Evolutionary conservation across 768 basidiomycete species (phyloP).

Genomic region (Sistotremastrum suecicum): DNA sequence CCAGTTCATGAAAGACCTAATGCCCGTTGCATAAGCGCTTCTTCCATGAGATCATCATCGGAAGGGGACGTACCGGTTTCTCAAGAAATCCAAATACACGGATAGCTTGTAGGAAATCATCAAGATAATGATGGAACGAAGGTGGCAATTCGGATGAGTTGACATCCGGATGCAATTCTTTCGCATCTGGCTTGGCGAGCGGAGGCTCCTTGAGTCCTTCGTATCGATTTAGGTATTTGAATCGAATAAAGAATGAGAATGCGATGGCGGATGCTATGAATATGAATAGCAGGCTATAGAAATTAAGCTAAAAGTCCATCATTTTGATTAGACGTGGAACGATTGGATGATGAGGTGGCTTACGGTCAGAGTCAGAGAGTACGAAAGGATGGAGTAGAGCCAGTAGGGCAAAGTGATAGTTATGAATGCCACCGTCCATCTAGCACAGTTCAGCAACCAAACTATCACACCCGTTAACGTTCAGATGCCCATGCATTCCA

Average conservation of each 20-base stretch:
- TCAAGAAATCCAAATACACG: conserved; percentile 96
- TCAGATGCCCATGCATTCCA: conserved; percentile 4
- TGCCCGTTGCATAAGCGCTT: background rate
- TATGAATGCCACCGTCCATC: conserved; percentile 56
- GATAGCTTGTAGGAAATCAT: conserved; percentile 93
- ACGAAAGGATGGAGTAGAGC: conserved; percentile 68
- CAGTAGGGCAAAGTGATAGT: conserved; percentile 74
- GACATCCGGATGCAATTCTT: conserved; percentile 85
- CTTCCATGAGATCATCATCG: background rate
- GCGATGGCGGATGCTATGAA: conserved; percentile 53
- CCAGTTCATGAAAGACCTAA: conserved; percentile 96
- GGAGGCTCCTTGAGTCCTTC: conserved; percentile 70
- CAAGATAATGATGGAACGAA: conserved; percentile 89
- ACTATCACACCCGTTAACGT: conserved; percentile 27
- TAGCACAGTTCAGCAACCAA: conserved; percentile 71
- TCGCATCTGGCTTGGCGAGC: conserved; percentile 67
- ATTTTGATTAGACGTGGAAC: background rate
- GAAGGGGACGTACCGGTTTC: conserved; percentile 61
- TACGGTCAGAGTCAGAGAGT: conserved; percentile 82
- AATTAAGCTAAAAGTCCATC: conserved; percentile 49
- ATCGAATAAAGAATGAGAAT: conserved; percentile 76
- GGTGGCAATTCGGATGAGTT: conserved; percentile 60
- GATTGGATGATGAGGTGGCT: conserved; percentile 10
- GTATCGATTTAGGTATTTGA: conserved; percentile 64
- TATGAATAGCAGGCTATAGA: conserved; percentile 78